Conservation (phyloP, 495 filamentous ascomycete species). For the Astrothelium subdiscretum region DNA sequence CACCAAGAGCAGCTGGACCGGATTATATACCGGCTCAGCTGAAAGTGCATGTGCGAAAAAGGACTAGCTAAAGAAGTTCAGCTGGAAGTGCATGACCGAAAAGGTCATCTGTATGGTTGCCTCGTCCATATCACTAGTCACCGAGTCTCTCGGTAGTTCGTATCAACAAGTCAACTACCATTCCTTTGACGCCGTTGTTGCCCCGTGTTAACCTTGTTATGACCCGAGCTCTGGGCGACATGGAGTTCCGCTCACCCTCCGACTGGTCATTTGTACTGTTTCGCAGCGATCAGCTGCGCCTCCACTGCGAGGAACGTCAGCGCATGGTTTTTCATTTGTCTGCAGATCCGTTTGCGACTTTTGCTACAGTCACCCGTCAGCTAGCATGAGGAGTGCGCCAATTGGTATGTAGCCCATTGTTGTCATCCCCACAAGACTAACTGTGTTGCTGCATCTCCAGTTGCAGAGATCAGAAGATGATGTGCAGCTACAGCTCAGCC, state of each 20-base stretch:
- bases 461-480: neutral
- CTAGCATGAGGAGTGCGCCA: too few relatives aligned
- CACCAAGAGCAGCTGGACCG: neutral
- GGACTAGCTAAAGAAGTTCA: too few relatives aligned
- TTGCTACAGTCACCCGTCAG: too few relatives aligned
- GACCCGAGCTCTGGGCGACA: neutral
- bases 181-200: neutral
- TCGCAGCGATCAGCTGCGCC: neutral
- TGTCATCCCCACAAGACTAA: neutral
- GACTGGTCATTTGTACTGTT: too few relatives aligned
- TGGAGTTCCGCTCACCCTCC: neutral
- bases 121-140: too few relatives aligned
- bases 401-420: neutral
- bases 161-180: neutral
- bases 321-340: neutral
- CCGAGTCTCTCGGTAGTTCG: too few relatives aligned
- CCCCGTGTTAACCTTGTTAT: neutral
- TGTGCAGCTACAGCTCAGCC: neutral
- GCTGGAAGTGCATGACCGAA: neutral
- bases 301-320: neutral
- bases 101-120: neutral
- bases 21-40: neutral
- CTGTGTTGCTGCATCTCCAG: neutral
- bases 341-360: neutral
- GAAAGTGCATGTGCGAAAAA: too few relatives aligned